Percentiles rank a stretch among this genome's conserved stretches.
phyloP scores from a whole-genome alignment of 257 asterid species.

The Fraxinus cuspidata region DNA sequence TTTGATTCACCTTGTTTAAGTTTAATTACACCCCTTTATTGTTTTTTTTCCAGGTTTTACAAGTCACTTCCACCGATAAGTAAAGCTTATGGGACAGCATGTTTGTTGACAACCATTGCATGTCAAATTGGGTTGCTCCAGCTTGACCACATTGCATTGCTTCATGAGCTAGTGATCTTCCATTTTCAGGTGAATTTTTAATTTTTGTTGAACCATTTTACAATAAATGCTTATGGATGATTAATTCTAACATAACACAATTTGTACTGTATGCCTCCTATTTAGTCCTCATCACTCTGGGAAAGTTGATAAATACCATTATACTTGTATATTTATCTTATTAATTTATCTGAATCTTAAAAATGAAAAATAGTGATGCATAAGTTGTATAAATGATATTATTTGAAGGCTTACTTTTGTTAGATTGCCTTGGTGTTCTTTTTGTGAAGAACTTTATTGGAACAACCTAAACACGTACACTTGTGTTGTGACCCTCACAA shows the following conservation, averaged over 20 bases:
- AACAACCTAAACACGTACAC: too few species aligned
- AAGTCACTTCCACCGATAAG: conserved; percentile 91
- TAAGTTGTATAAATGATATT: too few species aligned
- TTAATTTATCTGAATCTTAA: too few species aligned
- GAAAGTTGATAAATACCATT: not conserved
- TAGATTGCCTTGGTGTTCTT: too few species aligned
- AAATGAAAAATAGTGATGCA: too few species aligned
- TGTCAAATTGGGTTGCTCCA: conserved; percentile 61
- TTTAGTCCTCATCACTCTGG: not conserved
- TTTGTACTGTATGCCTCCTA: conserved; percentile 3
- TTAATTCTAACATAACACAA: not conserved
- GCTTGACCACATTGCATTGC: conserved; percentile 54
- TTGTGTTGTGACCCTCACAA: too few species aligned
- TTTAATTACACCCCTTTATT: conserved; percentile 12
- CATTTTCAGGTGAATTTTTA: conserved; percentile 61
- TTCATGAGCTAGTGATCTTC: conserved; percentile 47
- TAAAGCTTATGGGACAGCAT: conserved; percentile 88
- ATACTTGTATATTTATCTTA: too few species aligned
- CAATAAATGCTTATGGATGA: not conserved
- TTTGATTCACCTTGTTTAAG: not conserved
- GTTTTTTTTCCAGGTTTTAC: conserved; percentile 58
- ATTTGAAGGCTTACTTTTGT: too few species aligned
- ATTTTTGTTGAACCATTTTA: conserved; percentile 8
- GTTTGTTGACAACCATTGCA: conserved; percentile 61
- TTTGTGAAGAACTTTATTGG: too few species aligned